A percentile compares a stretch with the other conserved stretches of the same genome.
Evolutionary conservation across 768 basidiomycete genomes (phyloP).

Genomic region (Amanita pseudoporphyria): DNA sequence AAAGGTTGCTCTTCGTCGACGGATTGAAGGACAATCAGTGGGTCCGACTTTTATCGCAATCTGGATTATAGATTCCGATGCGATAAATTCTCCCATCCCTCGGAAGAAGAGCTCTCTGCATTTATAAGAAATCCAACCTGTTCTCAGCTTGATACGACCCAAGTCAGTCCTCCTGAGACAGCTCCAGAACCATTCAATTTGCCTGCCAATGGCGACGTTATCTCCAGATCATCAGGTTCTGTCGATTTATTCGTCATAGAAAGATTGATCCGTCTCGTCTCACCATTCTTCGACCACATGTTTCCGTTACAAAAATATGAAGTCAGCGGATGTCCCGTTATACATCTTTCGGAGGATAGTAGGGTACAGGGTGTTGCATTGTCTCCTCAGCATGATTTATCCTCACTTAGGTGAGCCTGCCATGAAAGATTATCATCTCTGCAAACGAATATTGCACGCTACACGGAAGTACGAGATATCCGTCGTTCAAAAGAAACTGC

Average conservation of each 20-base stretch:
- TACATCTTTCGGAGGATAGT: not conserved
- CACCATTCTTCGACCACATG: constrained; percentile 24
- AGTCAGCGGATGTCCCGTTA: not conserved
- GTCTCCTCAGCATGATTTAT: not conserved
- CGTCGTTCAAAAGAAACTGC: not conserved
- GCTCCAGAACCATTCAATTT: not conserved
- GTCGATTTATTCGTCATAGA: constrained; percentile 22
- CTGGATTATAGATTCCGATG: not conserved
- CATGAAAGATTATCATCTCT: not conserved
- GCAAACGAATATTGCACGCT: not conserved
- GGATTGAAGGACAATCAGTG: constrained; percentile 1
- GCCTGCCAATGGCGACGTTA: constrained; percentile 8
- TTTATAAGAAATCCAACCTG: not conserved
- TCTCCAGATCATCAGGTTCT: constrained; percentile 19
- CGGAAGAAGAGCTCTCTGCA: too few species aligned
- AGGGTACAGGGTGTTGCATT: not conserved
- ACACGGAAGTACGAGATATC: not conserved
- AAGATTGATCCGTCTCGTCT: constrained; percentile 18
- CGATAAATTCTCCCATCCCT: not conserved
- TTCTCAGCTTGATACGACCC: not conserved
- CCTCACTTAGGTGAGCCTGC: not conserved
- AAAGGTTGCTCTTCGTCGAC: not conserved
- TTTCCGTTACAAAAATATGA: not conserved
- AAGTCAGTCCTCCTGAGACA: too few species aligned
- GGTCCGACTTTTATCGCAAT: not conserved